These are phyloP conservation scores for Xylariaceae sp. DNA, from an alignment of 2,329 filamentous ascomycete genomes.

Conservation along the genomic window DNA sequence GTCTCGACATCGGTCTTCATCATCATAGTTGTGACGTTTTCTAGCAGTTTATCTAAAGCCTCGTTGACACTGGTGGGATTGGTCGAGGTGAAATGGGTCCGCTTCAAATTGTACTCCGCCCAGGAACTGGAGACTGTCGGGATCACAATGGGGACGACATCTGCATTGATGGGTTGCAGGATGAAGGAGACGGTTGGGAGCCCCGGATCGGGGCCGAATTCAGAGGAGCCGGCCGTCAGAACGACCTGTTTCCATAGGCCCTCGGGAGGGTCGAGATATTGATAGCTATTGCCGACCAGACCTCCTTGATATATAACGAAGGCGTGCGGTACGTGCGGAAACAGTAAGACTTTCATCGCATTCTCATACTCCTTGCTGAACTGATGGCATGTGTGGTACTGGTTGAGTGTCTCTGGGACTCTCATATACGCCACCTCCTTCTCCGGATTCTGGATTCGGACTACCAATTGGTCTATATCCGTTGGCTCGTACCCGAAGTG, in stretches of 20 bases:
- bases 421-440: constrained; percentile 25
- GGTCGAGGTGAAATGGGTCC: constrained; percentile 6
- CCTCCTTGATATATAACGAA: constrained; percentile 3
- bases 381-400: constrained; percentile 20
- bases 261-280: constrained; percentile 12
- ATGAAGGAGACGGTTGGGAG: constrained; percentile 10
- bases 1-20: background rate
- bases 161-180: background rate
- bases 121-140: constrained; percentile 3
- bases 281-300: constrained; percentile 3
- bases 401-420: constrained; percentile 6
- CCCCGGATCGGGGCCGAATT: no score
- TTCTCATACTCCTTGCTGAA: constrained; percentile 19
- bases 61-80: background rate
- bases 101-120: background rate
- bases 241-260: constrained; percentile 6
- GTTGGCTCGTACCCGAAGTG: constrained; percentile 15
- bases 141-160: constrained; percentile 1
- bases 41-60: background rate
- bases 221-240: background rate
- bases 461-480: constrained; percentile 11
- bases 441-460: constrained; percentile 16
- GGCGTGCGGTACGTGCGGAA: background rate
- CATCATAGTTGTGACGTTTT: background rate
- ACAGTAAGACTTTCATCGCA: constrained; percentile 18